These are phyloP conservation scores for Boletus insuetus DNA, from an alignment of 768 basidiomycete genomes.

Conservation along the genomic window DNA sequence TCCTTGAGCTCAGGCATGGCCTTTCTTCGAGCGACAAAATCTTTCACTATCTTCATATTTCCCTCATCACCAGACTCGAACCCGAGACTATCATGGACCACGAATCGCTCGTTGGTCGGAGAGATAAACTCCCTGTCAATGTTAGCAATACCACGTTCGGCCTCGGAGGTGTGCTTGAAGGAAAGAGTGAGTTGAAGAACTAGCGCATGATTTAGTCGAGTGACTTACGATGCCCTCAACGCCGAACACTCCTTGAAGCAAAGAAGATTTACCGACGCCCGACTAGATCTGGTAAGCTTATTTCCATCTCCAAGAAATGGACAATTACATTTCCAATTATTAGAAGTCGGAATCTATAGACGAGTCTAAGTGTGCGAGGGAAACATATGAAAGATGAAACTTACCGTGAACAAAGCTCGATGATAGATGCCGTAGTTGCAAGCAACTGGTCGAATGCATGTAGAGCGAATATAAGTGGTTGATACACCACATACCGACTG, in stretches of 20 bases:
- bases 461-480: background rate
- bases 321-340: slow-evolving; percentile 14
- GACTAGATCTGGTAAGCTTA: slow-evolving; percentile 5
- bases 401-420: slow-evolving; percentile 12
- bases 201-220: background rate
- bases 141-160: slow-evolving; percentile 1
- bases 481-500: background rate
- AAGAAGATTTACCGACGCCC: slow-evolving; percentile 14
- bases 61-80: slow-evolving; percentile 4
- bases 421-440: slow-evolving; percentile 2
- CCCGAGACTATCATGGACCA: slow-evolving; percentile 5
- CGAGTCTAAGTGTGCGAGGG: background rate
- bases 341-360: slow-evolving; percentile 11
- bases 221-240: slow-evolving; percentile 8
- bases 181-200: background rate
- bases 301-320: background rate
- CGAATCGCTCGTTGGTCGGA: slow-evolving; percentile 8
- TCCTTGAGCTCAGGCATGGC: background rate
- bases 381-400: background rate
- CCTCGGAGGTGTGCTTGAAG: slow-evolving; percentile 2
- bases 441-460: slow-evolving; percentile 1
- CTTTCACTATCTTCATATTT: background rate
- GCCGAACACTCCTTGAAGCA: slow-evolving; percentile 11
- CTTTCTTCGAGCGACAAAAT: slow-evolving; percentile 6
- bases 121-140: slow-evolving; percentile 15